Percentiles rank a stretch among this genome's conserved stretches.
Conservation (phyloP, 2,329 filamentous ascomycete genomes). For the Xylariaceae sp. region DNA sequence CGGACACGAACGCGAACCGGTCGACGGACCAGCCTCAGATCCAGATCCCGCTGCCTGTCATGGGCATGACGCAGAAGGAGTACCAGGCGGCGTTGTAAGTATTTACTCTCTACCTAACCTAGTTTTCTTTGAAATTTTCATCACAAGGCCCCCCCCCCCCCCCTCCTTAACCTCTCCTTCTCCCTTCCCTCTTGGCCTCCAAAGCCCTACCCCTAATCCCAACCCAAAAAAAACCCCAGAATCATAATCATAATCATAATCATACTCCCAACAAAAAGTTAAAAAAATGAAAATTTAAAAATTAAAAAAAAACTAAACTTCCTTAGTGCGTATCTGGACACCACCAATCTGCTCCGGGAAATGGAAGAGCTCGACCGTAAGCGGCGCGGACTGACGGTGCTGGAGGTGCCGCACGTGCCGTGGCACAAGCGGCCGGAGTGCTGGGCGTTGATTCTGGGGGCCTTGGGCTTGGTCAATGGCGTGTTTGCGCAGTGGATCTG, state of each 20-base stretch:
- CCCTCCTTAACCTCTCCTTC: neutral
- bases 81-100: conserved; percentile 16
- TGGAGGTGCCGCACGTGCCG: neutral
- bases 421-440: conserved; percentile 7
- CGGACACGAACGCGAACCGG: neutral
- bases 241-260: neutral
- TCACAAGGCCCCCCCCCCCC: neutral
- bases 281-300: neutral
- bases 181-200: neutral
- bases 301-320: neutral
- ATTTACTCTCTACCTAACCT: neutral
- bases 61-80: conserved; percentile 14
- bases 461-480: neutral
- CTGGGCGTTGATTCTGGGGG: conserved; percentile 11
- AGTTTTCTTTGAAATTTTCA: neutral
- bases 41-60: conserved; percentile 7
- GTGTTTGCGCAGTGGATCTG: conserved; percentile 10
- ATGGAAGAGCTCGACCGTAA: conserved; percentile 1
- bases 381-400: neutral
- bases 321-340: conserved; percentile 10
- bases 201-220: neutral
- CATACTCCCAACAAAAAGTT: neutral
- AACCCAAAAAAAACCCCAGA: neutral
- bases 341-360: conserved; percentile 12
- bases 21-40: neutral